phyloP scores from a whole-genome alignment of 345 rosid genomes.

The Trapa bicornis region DNA sequence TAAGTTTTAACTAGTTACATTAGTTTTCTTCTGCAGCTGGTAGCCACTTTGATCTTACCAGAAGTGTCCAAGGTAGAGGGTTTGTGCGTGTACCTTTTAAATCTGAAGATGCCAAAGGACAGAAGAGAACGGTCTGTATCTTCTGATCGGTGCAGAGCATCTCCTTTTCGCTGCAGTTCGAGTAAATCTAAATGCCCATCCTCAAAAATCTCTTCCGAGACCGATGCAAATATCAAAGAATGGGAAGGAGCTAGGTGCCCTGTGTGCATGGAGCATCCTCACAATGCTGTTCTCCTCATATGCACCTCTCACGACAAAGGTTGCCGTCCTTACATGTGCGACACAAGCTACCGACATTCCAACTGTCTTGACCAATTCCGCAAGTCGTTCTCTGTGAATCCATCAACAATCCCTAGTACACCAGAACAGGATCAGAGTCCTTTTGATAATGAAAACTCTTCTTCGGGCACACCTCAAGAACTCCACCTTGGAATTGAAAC shows the following conservation, averaged over 20 bases:
- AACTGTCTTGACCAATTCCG: conserved; percentile 89
- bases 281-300: conserved; percentile 80
- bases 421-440: too few relatives aligned
- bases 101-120: conserved; percentile 65
- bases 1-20: neutral
- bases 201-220: conserved; percentile 31
- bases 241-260: conserved; percentile 97
- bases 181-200: conserved; percentile 28
- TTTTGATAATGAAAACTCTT: too few relatives aligned
- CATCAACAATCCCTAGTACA: conserved; percentile 5
- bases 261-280: conserved; percentile 98
- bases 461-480: neutral
- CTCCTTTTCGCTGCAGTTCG: conserved; percentile 52
- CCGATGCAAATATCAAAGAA: conserved; percentile 53
- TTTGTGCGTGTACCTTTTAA: neutral
- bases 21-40: neutral
- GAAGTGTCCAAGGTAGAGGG: neutral
- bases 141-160: conserved; percentile 44
- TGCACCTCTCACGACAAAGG: conserved; percentile 91
- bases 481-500: neutral
- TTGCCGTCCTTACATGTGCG: conserved; percentile 97
- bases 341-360: conserved; percentile 92
- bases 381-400: conserved; percentile 40
- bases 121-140: conserved; percentile 70
- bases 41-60: neutral